phyloP scores from a whole-genome alignment of 2,329 filamentous ascomycete species.

The Conoideocrella luteorostrata region DNA sequence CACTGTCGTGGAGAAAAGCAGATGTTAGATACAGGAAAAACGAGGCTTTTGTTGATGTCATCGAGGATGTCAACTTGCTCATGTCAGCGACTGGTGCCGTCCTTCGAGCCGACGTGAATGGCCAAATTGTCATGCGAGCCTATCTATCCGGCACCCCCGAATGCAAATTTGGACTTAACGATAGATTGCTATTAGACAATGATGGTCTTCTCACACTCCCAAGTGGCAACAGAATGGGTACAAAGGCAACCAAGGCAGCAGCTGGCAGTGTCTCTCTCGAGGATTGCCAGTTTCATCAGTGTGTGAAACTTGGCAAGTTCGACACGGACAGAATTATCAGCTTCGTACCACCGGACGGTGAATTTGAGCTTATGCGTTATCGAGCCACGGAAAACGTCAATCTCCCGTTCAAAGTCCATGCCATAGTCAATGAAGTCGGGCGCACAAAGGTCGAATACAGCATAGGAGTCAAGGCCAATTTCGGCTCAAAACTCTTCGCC shows the following conservation, averaged over 20 bases:
- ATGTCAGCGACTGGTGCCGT: slow-evolving; percentile 98
- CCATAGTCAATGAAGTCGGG: slow-evolving; percentile 95
- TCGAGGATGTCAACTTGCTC: slow-evolving; percentile 96
- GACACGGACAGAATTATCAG: slow-evolving; percentile 95
- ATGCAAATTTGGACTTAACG: slow-evolving; percentile 98
- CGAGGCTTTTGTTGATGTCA: slow-evolving; percentile 98
- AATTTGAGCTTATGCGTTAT: slow-evolving; percentile 98
- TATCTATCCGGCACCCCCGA: slow-evolving; percentile 95
- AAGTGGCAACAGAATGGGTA: slow-evolving; percentile 69
- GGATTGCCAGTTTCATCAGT: slow-evolving; percentile 98
- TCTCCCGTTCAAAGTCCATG: slow-evolving; percentile 95
- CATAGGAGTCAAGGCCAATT: slow-evolving; percentile 95
- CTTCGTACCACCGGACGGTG: slow-evolving; percentile 92
- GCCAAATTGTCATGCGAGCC: slow-evolving; percentile 97
- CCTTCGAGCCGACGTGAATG: slow-evolving; percentile 89
- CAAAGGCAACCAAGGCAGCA: slow-evolving; percentile 89
- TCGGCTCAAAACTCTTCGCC: slow-evolving; percentile 90
- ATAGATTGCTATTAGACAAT: slow-evolving; percentile 83
- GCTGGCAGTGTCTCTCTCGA: slow-evolving; percentile 93
- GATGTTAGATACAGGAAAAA: slow-evolving; percentile 99
- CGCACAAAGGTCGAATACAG: slow-evolving; percentile 98
- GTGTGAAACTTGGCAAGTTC: slow-evolving; percentile 94
- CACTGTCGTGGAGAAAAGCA: slow-evolving; percentile 91
- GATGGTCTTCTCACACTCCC: slow-evolving; percentile 59
- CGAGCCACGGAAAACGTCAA: slow-evolving; percentile 98